Conservation (phyloP, 768 basidiomycete genomes). For the Pisolithus albus region DNA sequence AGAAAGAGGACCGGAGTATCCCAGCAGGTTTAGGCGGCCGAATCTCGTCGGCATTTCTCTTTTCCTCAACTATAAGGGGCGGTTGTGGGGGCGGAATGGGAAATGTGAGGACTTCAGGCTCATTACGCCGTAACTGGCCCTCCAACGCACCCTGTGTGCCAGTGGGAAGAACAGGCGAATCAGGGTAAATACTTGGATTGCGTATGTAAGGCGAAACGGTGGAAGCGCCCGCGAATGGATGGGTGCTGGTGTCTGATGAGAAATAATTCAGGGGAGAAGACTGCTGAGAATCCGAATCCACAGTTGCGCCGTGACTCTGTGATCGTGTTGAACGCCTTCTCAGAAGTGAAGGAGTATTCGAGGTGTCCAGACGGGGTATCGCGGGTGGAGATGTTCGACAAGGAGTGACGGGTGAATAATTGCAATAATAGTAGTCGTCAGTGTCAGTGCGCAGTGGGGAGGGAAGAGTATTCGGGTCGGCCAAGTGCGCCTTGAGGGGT, state of each 20-base stretch:
- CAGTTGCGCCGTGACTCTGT: conserved; percentile 8
- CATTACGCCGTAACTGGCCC: background rate
- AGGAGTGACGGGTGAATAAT: conserved; percentile 37
- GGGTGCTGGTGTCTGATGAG: conserved; percentile 25
- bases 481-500: conserved; percentile 7
- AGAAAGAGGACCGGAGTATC: conserved; percentile 48
- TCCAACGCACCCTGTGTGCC: conserved; percentile 18
- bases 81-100: background rate
- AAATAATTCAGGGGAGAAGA: conserved; percentile 10
- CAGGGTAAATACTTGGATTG: conserved; percentile 6
- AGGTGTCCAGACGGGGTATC: conserved; percentile 11
- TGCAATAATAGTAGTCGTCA: conserved; percentile 47
- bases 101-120: conserved; percentile 5
- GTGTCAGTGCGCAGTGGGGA: conserved; percentile 25
- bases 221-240: conserved; percentile 49
- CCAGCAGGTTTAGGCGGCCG: background rate
- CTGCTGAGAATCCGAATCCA: conserved; percentile 12
- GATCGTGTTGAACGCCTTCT: conserved; percentile 13
- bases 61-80: background rate
- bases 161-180: conserved; percentile 4
- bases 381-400: conserved; percentile 7
- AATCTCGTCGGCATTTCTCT: background rate
- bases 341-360: conserved; percentile 10
- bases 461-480: conserved; percentile 9
- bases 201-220: conserved; percentile 5